These are phyloP conservation scores for Xanthoparmelia taractica DNA, from an alignment of 495 filamentous ascomycete genomes.

Conservation along the genomic window DNA sequence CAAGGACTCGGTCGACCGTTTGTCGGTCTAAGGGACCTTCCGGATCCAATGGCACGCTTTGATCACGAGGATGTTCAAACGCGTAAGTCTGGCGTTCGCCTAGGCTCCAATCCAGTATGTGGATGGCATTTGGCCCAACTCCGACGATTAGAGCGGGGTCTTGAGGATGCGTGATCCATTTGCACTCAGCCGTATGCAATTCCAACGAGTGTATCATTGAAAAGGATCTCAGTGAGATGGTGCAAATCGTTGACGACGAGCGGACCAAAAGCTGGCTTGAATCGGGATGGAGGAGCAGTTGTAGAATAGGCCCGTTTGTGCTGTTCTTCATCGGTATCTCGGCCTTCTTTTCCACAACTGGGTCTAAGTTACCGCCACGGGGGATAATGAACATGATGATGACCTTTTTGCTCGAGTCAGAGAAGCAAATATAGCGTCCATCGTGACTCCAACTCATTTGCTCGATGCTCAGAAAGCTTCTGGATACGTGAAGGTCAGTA, in stretches of 20 bases:
- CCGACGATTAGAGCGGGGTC: conserved; percentile 24
- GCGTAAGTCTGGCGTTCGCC: conserved; percentile 14
- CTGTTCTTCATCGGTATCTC: conserved; percentile 17
- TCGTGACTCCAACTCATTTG: conserved; percentile 27
- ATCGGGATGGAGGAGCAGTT: conserved; percentile 22
- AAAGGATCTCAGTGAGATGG: conserved; percentile 13
- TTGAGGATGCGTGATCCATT: conserved; percentile 28
- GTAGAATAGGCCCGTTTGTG: conserved; percentile 20
- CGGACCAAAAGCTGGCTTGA: conserved; percentile 22
- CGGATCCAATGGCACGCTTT: background rate
- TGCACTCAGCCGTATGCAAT: conserved; percentile 6
- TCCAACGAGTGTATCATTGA: conserved; percentile 8
- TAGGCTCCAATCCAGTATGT: conserved; percentile 21
- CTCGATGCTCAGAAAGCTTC: conserved; percentile 24
- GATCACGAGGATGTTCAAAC: conserved; percentile 4
- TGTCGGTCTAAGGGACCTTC: conserved; percentile 1
- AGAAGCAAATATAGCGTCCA: conserved; percentile 24
- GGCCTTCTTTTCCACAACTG: conserved; percentile 13
- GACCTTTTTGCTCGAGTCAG: conserved; percentile 23
- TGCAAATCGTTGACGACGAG: conserved; percentile 20
- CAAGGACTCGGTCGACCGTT: conserved; percentile 16
- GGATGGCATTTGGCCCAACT: conserved; percentile 22
- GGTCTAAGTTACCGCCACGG: conserved; percentile 6
- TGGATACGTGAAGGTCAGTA: conserved; percentile 18
- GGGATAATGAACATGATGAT: conserved; percentile 16